Conservation (phyloP, 345 rosid species). For the Lepidium sativum region DNA sequence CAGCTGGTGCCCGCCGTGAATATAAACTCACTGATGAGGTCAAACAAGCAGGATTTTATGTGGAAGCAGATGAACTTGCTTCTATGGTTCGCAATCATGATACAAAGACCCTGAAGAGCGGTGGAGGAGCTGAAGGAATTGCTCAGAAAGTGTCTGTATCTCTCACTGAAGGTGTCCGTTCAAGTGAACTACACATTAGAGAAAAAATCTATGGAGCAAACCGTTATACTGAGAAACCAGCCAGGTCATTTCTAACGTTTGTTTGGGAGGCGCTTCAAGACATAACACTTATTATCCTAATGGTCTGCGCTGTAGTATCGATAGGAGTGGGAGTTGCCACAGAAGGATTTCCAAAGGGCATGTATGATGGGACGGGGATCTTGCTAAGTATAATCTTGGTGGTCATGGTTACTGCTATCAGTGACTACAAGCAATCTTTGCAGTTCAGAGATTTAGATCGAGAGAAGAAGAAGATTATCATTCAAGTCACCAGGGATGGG, state of each 20-base stretch:
- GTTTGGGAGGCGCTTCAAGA: conserved; percentile 95
- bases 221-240: conserved; percentile 67
- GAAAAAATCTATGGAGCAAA: conserved; percentile 68
- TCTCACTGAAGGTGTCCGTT: conserved; percentile 50
- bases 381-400: conserved; percentile 72
- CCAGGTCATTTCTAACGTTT: conserved; percentile 60
- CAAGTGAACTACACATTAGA: conserved; percentile 40
- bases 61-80: conserved; percentile 71
- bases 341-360: conserved; percentile 82
- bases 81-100: conserved; percentile 62
- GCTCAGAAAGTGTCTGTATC: conserved; percentile 43
- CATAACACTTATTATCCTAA: conserved; percentile 68
- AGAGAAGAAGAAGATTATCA: conserved; percentile 70
- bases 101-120: conserved; percentile 32
- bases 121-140: conserved; percentile 68
- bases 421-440: conserved; percentile 86
- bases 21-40: conserved; percentile 54
- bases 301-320: conserved; percentile 67
- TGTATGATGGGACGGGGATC: conserved; percentile 84
- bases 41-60: conserved; percentile 51
- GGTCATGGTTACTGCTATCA: conserved; percentile 71
- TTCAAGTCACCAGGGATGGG: conserved; percentile 77
- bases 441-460: conserved; percentile 83
- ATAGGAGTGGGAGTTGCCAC: conserved; percentile 84
- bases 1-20: conserved; percentile 48